Evolutionary conservation across 1,139 yeast genomes (phyloP), one percentile per base, ranked within the genome.

Genomic region (Schwanniomyces etchellsii): DNA sequence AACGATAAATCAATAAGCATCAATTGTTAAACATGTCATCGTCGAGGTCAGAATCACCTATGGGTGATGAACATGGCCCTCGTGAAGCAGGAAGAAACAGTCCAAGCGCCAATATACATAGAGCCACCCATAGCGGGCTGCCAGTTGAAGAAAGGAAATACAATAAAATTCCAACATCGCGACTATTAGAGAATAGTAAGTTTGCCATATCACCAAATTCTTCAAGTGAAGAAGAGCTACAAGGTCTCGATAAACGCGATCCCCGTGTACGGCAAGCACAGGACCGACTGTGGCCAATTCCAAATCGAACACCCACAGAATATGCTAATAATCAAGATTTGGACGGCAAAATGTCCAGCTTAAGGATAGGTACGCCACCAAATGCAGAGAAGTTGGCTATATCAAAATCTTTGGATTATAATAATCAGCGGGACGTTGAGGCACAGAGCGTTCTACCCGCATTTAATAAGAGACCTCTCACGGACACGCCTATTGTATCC

Each of bases 401-500:
- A 29, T 39, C 60, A n/a, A 52, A 45, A 28, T 55, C 64, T 14
- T 40, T 57, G 4, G 66, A 60, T 34, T n/a, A n/a, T n/a, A 48
- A 59, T 4, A 62, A 51, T 29, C 35, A 48, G 28, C 11, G 14
- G 11, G 30, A 23, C 7, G 7, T 9, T 9, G 25, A 13, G 24
- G 36, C 50, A 2, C 12, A 20, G 17, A 11, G 25, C 9, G 43
- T 49, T 25, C 55, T 74, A 28, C 83, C 85, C 0, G 78, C 64
- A 35, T 81, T 81, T 52, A 76, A 80, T 48, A 77, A 74, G 50
- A 60, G 86, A 28, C 88, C 89, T 0, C 56, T 77, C 34, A 77
- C 81, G 27, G 89, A 81, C 48, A 81, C 89, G 0, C 89, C 89
- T 0, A 65, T 77, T 3, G 74, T 71, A 4, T 76, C 82, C 23